Evolutionary conservation across 176 grass and related monocot genomes (phyloP).

Genomic region (Phoenix dactylifera): DNA sequence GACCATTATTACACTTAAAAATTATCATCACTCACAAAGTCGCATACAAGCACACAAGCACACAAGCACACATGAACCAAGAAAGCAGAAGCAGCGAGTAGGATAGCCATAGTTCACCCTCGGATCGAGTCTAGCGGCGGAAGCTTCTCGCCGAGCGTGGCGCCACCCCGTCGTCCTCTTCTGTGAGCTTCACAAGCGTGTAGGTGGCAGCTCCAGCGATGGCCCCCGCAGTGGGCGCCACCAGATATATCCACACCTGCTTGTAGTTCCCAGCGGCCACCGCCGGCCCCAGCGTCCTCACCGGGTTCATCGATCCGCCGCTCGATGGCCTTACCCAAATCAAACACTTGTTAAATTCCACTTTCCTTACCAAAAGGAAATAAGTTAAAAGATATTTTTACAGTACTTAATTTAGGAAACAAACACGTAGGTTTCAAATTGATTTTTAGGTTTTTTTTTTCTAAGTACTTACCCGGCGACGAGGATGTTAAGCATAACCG

Average conservation of each 20-base stretch:
- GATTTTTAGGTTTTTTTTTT: too few species aligned
- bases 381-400: too few species aligned
- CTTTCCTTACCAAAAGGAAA: too few species aligned
- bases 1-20: too few species aligned
- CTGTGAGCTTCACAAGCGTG: conserved; percentile 73
- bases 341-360: neutral
- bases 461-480: conserved; percentile 44
- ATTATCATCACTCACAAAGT: too few species aligned
- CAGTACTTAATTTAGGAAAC: too few species aligned
- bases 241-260: conserved; percentile 92
- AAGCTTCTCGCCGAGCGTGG: conserved; percentile 63
- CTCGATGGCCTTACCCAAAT: conserved; percentile 55
- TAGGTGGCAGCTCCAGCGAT: conserved; percentile 56
- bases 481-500: conserved; percentile 90
- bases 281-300: conserved; percentile 84
- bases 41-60: too few species aligned
- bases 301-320: conserved; percentile 94
- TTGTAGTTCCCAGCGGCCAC: conserved; percentile 85
- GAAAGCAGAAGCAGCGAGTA: too few species aligned
- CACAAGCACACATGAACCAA: too few species aligned
- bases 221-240: conserved; percentile 76
- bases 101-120: too few species aligned
- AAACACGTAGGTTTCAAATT: too few species aligned
- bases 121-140: conserved; percentile 37
- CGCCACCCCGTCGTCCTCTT: conserved; percentile 52